Conservation (phyloP, 345 rosid species). For the Boechera retrofracta region DNA sequence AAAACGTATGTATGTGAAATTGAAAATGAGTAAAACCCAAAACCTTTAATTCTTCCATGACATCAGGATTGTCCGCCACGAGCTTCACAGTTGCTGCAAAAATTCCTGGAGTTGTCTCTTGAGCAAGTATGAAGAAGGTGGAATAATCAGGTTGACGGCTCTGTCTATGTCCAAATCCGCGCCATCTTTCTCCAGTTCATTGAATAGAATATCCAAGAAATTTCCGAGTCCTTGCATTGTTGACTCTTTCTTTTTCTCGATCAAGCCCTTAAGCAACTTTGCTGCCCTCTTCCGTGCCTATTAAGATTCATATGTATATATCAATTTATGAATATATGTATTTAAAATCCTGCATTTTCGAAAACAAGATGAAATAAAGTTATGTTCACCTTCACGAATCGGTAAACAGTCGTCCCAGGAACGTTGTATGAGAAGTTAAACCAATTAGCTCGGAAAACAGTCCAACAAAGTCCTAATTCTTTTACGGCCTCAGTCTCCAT, state of each 20-base stretch:
- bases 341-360: too few species aligned
- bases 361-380: too few species aligned
- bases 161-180: background rate
- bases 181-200: background rate
- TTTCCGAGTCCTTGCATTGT: background rate
- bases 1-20: too few species aligned
- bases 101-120: background rate
- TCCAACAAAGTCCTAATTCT: background rate
- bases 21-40: background rate
- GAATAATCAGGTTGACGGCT: background rate
- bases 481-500: background rate
- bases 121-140: background rate
- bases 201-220: background rate
- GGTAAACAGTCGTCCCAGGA: constrained; percentile 2
- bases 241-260: background rate
- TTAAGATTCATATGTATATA: background rate
- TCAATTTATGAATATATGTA: too few species aligned
- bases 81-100: constrained; percentile 5
- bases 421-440: background rate
- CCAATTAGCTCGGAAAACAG: background rate
- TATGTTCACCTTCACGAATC: background rate
- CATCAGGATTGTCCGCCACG: background rate
- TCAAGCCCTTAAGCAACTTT: background rate
- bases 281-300: background rate
- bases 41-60: background rate